Conservation (phyloP, 305 asterid genomes). For the Rubia tinctorum region DNA sequence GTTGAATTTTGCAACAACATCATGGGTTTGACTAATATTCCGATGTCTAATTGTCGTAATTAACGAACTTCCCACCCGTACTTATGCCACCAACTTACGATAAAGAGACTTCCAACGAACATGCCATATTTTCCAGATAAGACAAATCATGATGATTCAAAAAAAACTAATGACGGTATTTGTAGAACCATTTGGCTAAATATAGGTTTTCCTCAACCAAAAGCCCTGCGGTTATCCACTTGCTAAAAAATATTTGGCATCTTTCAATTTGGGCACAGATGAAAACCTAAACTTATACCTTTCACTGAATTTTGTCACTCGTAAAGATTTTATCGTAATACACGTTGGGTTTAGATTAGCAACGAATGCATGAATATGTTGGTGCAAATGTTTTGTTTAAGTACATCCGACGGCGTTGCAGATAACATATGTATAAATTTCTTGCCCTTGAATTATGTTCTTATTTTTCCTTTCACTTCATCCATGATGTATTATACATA, state of each 20-base stretch:
- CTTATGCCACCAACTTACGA: slow-evolving; percentile 70
- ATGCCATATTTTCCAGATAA: no score
- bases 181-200: slow-evolving; percentile 28
- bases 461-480: slow-evolving; percentile 60
- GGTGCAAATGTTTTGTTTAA: slow-evolving; percentile 51
- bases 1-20: slow-evolving; percentile 31
- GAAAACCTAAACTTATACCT: slow-evolving; percentile 41
- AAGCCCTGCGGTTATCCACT: slow-evolving; percentile 39
- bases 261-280: slow-evolving; percentile 24
- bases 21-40: slow-evolving; percentile 55
- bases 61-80: slow-evolving; percentile 24
- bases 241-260: slow-evolving; percentile 24
- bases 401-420: slow-evolving; percentile 57
- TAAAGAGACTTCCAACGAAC: slow-evolving; percentile 1
- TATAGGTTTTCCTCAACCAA: slow-evolving; percentile 3
- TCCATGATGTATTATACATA: slow-evolving; percentile 59
- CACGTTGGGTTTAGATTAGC: slow-evolving; percentile 52
- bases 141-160: background rate
- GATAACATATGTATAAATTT: slow-evolving; percentile 27
- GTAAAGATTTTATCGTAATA: slow-evolving; percentile 34
- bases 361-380: slow-evolving; percentile 63
- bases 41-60: slow-evolving; percentile 41
- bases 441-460: slow-evolving; percentile 29
- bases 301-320: slow-evolving; percentile 44
- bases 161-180: slow-evolving; percentile 25